A percentile compares a stretch with the other conserved stretches of the same genome.
These are phyloP conservation scores for Taphrina wiesneri DNA, from an alignment of 1,139 yeast species.

Conservation along the genomic window DNA sequence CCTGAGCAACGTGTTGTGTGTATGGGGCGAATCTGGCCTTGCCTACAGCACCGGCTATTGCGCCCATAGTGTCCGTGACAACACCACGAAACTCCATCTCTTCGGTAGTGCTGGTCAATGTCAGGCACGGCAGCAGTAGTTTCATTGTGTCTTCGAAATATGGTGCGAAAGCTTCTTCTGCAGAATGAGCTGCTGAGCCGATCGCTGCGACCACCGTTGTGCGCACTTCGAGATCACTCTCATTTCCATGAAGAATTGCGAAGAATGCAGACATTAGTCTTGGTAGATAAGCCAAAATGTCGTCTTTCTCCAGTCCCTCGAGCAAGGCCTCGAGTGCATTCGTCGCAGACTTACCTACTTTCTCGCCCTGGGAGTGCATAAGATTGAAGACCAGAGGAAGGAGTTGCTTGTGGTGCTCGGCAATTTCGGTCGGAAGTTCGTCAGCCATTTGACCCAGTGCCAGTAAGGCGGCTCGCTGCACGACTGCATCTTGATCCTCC, in stretches of 20 bases:
- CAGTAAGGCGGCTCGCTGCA: slow-evolving; percentile 82
- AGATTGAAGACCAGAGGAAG: slow-evolving; percentile 83
- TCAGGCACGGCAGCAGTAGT: slow-evolving; percentile 75
- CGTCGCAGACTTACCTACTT: slow-evolving; percentile 88
- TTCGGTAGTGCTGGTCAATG: slow-evolving; percentile 42
- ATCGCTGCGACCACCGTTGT: slow-evolving; percentile 86
- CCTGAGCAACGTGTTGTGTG: slow-evolving; percentile 85
- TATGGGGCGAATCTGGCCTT: slow-evolving; percentile 79
- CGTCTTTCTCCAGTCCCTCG: slow-evolving; percentile 87
- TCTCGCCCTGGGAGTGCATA: slow-evolving; percentile 83
- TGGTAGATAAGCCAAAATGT: slow-evolving; percentile 73
- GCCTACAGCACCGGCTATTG: slow-evolving; percentile 96
- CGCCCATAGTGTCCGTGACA: slow-evolving; percentile 88
- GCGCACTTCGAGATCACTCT: slow-evolving; percentile 31
- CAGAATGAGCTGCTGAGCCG: slow-evolving; percentile 95
- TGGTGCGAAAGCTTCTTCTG: slow-evolving; percentile 84
- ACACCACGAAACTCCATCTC: slow-evolving; percentile 58
- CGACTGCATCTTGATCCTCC: slow-evolving; percentile 73
- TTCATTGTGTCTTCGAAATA: slow-evolving; percentile 79
- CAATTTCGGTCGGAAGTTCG: slow-evolving; percentile 77
- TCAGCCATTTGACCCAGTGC: slow-evolving; percentile 75
- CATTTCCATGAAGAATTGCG: slow-evolving; percentile 61
- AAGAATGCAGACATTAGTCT: slow-evolving; percentile 88
- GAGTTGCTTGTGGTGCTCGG: slow-evolving; percentile 76
- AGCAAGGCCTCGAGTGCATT: slow-evolving; percentile 86